Conservation (phyloP, 2,329 filamentous ascomycete species). For the Monilinia polystroma region DNA sequence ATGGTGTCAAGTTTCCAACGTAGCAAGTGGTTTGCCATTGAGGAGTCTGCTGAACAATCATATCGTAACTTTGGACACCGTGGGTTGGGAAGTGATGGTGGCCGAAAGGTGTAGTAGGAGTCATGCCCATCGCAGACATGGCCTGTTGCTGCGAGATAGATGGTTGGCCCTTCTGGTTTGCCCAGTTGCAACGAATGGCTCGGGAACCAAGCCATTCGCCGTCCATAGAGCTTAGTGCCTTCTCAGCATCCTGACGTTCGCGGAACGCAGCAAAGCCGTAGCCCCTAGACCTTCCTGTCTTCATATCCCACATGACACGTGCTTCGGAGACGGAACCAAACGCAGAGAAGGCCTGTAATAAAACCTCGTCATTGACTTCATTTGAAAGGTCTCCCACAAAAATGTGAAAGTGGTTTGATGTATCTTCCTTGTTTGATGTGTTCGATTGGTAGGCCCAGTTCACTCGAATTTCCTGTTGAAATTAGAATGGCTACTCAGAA, state of each 20-base stretch:
- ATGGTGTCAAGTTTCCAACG: constrained; percentile 94
- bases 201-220: constrained; percentile 98
- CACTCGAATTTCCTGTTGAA: constrained; percentile 84
- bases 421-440: constrained; percentile 91
- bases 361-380: constrained; percentile 95
- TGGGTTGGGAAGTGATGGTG: constrained; percentile 98
- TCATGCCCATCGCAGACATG: constrained; percentile 97
- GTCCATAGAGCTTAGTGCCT: constrained; percentile 96
- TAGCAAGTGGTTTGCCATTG: constrained; percentile 99
- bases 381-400: constrained; percentile 98
- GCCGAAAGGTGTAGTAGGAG: constrained; percentile 91
- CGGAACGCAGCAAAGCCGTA: constrained; percentile 98
- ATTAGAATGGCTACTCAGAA: background rate
- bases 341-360: constrained; percentile 90
- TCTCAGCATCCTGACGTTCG: constrained; percentile 89
- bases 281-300: constrained; percentile 93
- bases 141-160: constrained; percentile 97
- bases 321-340: constrained; percentile 97
- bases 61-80: constrained; percentile 94
- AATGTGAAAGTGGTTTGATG: constrained; percentile 97
- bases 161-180: constrained; percentile 99
- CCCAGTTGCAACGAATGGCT: constrained; percentile 99
- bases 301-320: constrained; percentile 99
- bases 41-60: constrained; percentile 92
- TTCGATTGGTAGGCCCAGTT: constrained; percentile 99